Evolutionary conservation across 345 rosid species (phyloP).

Genomic region (Eucalyptus rudis): DNA sequence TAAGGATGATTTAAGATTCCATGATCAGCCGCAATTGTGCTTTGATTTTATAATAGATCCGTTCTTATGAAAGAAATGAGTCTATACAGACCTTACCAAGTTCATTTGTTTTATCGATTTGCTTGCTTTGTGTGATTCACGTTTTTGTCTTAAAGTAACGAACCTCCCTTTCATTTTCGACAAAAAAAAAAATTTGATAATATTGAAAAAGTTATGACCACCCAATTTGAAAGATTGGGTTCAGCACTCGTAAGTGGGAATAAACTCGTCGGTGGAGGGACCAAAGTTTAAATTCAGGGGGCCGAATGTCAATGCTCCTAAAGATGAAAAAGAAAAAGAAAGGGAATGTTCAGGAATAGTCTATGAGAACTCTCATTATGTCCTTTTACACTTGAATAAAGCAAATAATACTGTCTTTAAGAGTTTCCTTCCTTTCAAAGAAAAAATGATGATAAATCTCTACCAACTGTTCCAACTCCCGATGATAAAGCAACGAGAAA

Average conservation of each 20-base stretch:
- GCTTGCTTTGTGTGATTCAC: too few species aligned
- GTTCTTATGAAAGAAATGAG: too few species aligned
- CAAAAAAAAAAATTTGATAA: too few species aligned
- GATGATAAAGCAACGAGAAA: background rate
- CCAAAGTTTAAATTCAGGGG: background rate
- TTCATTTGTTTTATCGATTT: too few species aligned
- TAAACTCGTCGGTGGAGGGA: background rate
- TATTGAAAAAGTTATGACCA: background rate
- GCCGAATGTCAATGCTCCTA: background rate
- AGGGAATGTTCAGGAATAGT: background rate
- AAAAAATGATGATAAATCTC: background rate
- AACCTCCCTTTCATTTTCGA: too few species aligned
- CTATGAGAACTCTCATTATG: background rate
- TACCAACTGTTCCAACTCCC: background rate
- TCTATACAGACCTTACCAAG: too few species aligned
- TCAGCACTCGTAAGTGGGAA: background rate
- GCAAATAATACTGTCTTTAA: background rate
- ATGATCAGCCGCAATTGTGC: too few species aligned
- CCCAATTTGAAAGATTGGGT: background rate
- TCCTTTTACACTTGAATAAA: background rate
- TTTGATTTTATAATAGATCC: too few species aligned
- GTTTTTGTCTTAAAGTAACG: too few species aligned
- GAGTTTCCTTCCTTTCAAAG: background rate
- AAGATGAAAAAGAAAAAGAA: background rate
- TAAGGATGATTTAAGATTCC: too few species aligned